phyloP scores from a whole-genome alignment of 2,329 filamentous ascomycete genomes.

The Hymenoscyphus repandus region DNA sequence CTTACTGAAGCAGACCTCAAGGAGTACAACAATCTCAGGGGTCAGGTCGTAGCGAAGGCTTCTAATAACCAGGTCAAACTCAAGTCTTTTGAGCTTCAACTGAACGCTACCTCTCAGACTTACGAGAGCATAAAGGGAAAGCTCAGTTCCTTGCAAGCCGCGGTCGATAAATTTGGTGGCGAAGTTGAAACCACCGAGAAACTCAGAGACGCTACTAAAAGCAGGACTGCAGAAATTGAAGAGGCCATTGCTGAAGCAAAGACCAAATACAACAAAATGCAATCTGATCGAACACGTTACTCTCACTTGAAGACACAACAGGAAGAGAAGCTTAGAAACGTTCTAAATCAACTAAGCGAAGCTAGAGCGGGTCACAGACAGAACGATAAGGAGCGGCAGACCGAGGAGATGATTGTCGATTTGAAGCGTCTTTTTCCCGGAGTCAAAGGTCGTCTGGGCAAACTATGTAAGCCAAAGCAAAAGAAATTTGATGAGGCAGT shows the following conservation, averaged over 20 bases:
- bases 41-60: constrained; percentile 78
- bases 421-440: constrained; percentile 89
- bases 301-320: constrained; percentile 81
- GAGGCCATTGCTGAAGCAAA: constrained; percentile 83
- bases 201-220: constrained; percentile 58
- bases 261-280: constrained; percentile 80
- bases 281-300: constrained; percentile 75
- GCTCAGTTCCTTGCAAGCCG: constrained; percentile 71
- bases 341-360: constrained; percentile 74
- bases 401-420: constrained; percentile 77
- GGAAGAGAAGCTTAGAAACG: constrained; percentile 84
- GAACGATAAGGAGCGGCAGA: constrained; percentile 71
- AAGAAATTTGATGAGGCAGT: constrained; percentile 95
- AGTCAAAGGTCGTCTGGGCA: constrained; percentile 83
- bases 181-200: constrained; percentile 67
- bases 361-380: constrained; percentile 82
- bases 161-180: constrained; percentile 66
- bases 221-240: constrained; percentile 60
- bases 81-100: constrained; percentile 79
- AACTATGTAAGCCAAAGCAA: constrained; percentile 92
- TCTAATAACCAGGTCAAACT: constrained; percentile 77
- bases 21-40: constrained; percentile 79
- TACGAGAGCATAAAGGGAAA: constrained; percentile 86
- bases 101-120: constrained; percentile 87
- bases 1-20: constrained; percentile 81